These are phyloP conservation scores for Aspergillus novofumigatus DNA, from an alignment of 2,329 filamentous ascomycete species.

Conservation along the genomic window DNA sequence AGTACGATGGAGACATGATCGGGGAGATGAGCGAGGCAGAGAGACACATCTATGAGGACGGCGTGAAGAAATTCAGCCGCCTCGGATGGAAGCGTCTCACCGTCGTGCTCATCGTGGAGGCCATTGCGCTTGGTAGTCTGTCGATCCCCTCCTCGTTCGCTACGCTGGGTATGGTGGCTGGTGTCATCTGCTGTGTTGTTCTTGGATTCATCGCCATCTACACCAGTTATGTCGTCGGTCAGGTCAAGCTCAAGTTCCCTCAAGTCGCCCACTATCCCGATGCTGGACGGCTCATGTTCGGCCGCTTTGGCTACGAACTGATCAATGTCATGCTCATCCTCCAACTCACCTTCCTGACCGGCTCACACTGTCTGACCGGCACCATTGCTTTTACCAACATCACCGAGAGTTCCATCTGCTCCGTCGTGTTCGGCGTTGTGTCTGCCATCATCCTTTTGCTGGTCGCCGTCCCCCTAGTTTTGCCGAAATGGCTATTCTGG, in stretches of 20 bases:
- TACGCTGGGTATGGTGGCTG: constrained; percentile 44
- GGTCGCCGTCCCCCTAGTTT: constrained; percentile 35
- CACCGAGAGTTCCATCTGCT: constrained; percentile 37
- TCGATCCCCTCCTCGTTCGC: constrained; percentile 45
- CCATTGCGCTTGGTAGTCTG: constrained; percentile 46
- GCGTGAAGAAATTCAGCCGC: constrained; percentile 19
- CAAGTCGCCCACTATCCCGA: constrained; percentile 43
- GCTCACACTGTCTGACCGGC: constrained; percentile 43
- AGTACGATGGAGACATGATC: constrained; percentile 16
- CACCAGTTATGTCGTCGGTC: constrained; percentile 39
- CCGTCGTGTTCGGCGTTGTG: constrained; percentile 40
- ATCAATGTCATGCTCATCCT: constrained; percentile 41
- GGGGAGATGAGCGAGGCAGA: constrained; percentile 20
- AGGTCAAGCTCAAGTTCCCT: constrained; percentile 36
- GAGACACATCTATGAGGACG: constrained; percentile 17
- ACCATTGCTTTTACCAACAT: constrained; percentile 45
- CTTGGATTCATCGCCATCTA: constrained; percentile 40
- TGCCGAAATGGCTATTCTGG: constrained; percentile 35
- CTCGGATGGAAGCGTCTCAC: constrained; percentile 51
- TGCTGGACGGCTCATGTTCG: constrained; percentile 41
- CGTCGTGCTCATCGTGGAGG: constrained; percentile 48
- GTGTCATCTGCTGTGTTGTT: constrained; percentile 42
- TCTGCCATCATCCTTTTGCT: constrained; percentile 36
- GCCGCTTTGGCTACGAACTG: constrained; percentile 40
- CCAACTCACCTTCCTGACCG: constrained; percentile 41